Percentiles rank a stretch among this genome's conserved stretches.
These are phyloP conservation scores for Aspergillus novoparasiticus DNA, from an alignment of 2,329 filamentous ascomycete species.

Conservation along the genomic window DNA sequence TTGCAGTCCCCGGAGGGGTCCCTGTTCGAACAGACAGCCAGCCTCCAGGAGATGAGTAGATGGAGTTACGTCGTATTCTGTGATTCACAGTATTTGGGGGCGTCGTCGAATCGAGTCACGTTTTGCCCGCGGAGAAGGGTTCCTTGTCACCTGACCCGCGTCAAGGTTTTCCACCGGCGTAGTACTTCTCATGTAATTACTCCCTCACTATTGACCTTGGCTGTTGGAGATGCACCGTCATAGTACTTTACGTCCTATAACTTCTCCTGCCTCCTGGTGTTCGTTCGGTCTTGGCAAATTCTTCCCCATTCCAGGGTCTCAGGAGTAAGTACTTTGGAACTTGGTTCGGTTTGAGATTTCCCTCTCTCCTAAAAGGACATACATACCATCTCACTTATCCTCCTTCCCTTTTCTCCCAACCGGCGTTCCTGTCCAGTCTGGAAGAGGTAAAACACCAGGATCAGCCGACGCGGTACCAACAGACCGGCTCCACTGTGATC, in stretches of 20 bases:
- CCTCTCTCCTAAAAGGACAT: background rate
- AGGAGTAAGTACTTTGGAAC: background rate
- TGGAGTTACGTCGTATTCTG: constrained; percentile 7
- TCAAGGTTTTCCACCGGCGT: constrained; percentile 11
- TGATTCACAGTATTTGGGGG: background rate
- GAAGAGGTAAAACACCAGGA: background rate
- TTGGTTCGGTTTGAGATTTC: background rate
- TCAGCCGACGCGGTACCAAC: background rate
- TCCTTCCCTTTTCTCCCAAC: background rate
- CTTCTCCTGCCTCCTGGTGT: background rate
- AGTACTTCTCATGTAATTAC: constrained; percentile 4
- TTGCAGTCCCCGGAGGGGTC: background rate
- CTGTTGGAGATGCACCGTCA: background rate
- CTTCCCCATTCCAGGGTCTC: background rate
- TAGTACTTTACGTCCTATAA: background rate
- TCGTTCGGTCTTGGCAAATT: background rate
- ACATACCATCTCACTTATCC: background rate
- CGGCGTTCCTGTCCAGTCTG: background rate
- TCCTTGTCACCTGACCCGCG: constrained; percentile 1
- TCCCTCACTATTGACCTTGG: background rate
- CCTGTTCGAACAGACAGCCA: background rate
- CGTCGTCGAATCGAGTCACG: constrained; percentile 3
- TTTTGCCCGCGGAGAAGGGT: constrained; percentile 12
- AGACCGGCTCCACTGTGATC: background rate
- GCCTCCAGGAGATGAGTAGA: background rate